Percentiles rank a stretch among this genome's conserved stretches.
These are phyloP conservation scores for Botryosphaeria agaves DNA, from an alignment of 2,329 filamentous ascomycete species.

Conservation along the genomic window DNA sequence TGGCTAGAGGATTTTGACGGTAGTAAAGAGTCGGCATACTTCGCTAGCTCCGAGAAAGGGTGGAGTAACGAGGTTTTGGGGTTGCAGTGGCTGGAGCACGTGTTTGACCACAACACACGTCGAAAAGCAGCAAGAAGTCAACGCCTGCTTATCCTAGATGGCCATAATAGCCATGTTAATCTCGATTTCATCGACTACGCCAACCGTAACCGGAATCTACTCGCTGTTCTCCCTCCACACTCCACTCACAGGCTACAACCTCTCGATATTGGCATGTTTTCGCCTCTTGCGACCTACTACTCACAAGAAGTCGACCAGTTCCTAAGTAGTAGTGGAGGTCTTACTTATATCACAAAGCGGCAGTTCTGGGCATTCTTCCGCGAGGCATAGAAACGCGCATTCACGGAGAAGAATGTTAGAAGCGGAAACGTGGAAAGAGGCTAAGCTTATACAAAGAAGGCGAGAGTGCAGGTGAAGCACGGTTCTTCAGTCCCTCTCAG, in stretches of 20 bases:
- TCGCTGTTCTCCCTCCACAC: slow-evolving; percentile 4
- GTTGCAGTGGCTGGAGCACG: background rate
- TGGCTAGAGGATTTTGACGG: background rate
- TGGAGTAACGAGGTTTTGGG: slow-evolving; percentile 4
- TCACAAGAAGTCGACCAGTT: background rate
- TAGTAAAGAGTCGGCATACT: background rate
- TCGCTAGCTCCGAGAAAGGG: slow-evolving; percentile 1
- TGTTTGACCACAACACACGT: slow-evolving; percentile 4
- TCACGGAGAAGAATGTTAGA: background rate
- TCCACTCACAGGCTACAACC: slow-evolving; percentile 5
- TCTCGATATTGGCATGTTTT: slow-evolving; percentile 4
- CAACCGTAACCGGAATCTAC: slow-evolving; percentile 2
- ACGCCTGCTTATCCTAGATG: slow-evolving; percentile 4
- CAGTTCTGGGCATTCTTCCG: background rate
- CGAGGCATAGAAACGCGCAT: slow-evolving; percentile 1
- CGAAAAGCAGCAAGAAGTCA: slow-evolving; percentile 1
- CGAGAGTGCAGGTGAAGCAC: background rate
- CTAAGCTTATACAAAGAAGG: background rate
- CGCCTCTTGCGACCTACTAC: background rate
- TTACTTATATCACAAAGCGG: background rate
- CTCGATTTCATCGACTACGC: slow-evolving; percentile 4
- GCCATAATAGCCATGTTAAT: slow-evolving; percentile 4
- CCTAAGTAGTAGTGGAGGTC: background rate
- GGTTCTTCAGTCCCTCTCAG: background rate
- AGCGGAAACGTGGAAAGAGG: background rate